Conservation (phyloP, 495 filamentous ascomycete genomes). For the Clohesyomyces aquaticus region DNA sequence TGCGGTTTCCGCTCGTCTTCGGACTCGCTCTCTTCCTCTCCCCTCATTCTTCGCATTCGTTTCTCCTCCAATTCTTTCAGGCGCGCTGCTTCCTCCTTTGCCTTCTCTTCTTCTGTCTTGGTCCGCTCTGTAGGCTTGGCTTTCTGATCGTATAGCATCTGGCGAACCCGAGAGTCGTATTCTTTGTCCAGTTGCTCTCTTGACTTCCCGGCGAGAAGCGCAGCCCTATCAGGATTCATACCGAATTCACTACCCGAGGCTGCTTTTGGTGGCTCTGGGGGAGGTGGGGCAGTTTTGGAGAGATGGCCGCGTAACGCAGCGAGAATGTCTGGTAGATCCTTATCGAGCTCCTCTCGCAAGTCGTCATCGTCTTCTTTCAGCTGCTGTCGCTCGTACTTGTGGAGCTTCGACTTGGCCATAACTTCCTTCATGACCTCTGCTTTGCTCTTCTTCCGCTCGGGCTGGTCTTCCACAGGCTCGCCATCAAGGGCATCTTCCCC, state of each 20-base stretch:
- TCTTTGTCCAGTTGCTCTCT: slow-evolving; percentile 70
- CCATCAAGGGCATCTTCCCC: slow-evolving; percentile 52
- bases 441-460: slow-evolving; percentile 86
- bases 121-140: slow-evolving; percentile 83
- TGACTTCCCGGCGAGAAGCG: slow-evolving; percentile 63
- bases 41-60: slow-evolving; percentile 72
- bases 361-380: slow-evolving; percentile 94
- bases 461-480: slow-evolving; percentile 54
- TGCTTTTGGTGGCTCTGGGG: slow-evolving; percentile 41
- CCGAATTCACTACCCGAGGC: slow-evolving; percentile 42
- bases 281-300: slow-evolving; percentile 51
- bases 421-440: slow-evolving; percentile 96
- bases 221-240: slow-evolving; percentile 64
- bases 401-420: slow-evolving; percentile 92
- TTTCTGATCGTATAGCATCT: slow-evolving; percentile 79
- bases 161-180: slow-evolving; percentile 80
- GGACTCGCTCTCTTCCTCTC: slow-evolving; percentile 56
- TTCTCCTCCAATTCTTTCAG: slow-evolving; percentile 80
- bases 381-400: slow-evolving; percentile 91
- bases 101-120: slow-evolving; percentile 88
- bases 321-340: slow-evolving; percentile 78
- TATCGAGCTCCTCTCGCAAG: slow-evolving; percentile 76
- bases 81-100: slow-evolving; percentile 70
- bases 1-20: slow-evolving; percentile 41
- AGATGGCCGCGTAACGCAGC: slow-evolving; percentile 62